Evolutionary conservation across 495 filamentous ascomycete species (phyloP).

Genomic region (Neohortaea acidophila): DNA sequence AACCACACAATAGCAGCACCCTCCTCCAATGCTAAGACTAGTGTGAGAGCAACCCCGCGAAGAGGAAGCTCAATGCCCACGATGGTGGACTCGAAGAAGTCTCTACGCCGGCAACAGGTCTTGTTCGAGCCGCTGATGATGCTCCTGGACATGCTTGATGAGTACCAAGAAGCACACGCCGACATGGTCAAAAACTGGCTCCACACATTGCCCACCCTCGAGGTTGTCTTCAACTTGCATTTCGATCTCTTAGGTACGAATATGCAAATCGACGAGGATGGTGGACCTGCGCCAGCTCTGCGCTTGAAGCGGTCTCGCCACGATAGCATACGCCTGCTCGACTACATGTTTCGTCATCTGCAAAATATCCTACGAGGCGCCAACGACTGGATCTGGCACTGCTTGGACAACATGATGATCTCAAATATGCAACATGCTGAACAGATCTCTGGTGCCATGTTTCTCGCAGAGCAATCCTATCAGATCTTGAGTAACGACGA

Average conservation of each 20-base stretch:
- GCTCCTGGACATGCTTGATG: slow-evolving; percentile 16
- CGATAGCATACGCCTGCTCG: neutral
- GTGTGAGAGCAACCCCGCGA: neutral
- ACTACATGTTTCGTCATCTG: slow-evolving; percentile 3
- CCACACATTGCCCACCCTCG: slow-evolving; percentile 52
- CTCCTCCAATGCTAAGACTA: neutral
- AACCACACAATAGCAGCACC: slow-evolving; percentile 24
- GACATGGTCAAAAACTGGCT: slow-evolving; percentile 58
- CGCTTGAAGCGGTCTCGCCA: neutral
- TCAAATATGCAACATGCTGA: neutral
- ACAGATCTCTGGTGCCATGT: neutral
- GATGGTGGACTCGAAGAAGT: slow-evolving; percentile 7
- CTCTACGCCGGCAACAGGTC: slow-evolving; percentile 10
- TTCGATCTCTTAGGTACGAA: neutral
- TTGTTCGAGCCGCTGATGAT: slow-evolving; percentile 15
- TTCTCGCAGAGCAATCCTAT: neutral
- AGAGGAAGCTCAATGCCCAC: slow-evolving; percentile 3
- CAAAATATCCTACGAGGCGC: neutral
- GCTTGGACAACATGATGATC: neutral
- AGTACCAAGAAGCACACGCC: slow-evolving; percentile 32
- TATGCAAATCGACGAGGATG: too few relatives aligned
- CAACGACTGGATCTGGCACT: slow-evolving; percentile 6
- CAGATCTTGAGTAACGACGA: neutral
- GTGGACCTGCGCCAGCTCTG: too few relatives aligned
- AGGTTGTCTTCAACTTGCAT: slow-evolving; percentile 30